phyloP scores from a whole-genome alignment of 2,329 filamentous ascomycete species.

The Colletotrichum kahawae region DNA sequence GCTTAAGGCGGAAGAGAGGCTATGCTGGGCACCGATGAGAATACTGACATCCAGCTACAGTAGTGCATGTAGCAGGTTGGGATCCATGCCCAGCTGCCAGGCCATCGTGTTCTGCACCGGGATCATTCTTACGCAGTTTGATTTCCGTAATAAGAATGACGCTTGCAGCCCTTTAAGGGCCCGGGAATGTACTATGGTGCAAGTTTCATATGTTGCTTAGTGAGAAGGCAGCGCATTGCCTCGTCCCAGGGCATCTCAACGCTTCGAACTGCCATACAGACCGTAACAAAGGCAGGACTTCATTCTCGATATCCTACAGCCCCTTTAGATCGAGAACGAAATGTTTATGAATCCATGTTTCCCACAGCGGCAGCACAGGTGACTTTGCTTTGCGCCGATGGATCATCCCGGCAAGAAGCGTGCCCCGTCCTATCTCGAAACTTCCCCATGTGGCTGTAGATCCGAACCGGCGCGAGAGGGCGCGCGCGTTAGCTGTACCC shows the following conservation, averaged over 20 bases:
- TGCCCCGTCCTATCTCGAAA: background rate
- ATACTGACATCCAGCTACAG: background rate
- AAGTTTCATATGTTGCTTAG: background rate
- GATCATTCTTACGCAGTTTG: background rate
- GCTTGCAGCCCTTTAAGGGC: background rate
- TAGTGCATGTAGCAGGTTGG: background rate
- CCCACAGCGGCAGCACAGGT: background rate
- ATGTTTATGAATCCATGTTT: background rate
- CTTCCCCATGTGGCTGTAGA: fast-evolving
- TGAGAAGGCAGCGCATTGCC: fast-evolving
- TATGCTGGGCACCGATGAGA: background rate
- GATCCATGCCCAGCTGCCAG: background rate
- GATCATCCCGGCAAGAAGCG: background rate
- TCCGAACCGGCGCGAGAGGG: background rate
- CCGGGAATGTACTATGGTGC: background rate
- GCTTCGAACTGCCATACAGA: background rate
- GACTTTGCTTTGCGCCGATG: background rate
- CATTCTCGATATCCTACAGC: background rate
- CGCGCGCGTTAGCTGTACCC: background rate
- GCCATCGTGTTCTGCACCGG: background rate
- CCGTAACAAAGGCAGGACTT: background rate
- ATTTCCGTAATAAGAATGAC: background rate
- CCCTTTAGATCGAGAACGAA: background rate
- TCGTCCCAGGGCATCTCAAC: background rate
- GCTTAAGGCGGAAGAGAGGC: background rate